These are phyloP conservation scores for Pseudogymnoascus sp. DNA, from an alignment of 2,329 filamentous ascomycete genomes.

Conservation along the genomic window DNA sequence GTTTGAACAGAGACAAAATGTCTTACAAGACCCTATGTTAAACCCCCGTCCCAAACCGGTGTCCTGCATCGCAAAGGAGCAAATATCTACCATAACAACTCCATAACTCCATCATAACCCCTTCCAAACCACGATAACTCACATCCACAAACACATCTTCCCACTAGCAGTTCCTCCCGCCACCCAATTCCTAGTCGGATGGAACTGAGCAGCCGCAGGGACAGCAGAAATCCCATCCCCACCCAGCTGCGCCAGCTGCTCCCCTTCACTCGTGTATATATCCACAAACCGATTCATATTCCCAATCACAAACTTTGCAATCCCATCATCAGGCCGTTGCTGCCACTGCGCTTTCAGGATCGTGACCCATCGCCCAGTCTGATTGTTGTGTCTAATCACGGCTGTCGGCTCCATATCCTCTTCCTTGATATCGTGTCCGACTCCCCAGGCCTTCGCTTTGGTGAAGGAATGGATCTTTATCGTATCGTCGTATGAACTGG, in stretches of 20 bases:
- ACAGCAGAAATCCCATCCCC: slow-evolving; percentile 91
- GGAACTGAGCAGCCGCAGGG: slow-evolving; percentile 84
- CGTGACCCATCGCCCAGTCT: slow-evolving; percentile 90
- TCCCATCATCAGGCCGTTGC: slow-evolving; percentile 62
- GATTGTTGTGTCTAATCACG: slow-evolving; percentile 79
- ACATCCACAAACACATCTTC: slow-evolving; percentile 89
- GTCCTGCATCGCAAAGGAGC: background rate
- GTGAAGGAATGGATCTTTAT: slow-evolving; percentile 85
- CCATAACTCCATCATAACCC: background rate
- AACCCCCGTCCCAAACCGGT: background rate
- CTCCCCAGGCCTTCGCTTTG: slow-evolving; percentile 50
- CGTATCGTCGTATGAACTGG: slow-evolving; percentile 89
- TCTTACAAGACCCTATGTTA: background rate
- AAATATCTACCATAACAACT: background rate
- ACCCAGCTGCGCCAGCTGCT: slow-evolving; percentile 80
- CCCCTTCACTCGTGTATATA: slow-evolving; percentile 72
- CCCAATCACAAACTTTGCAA: slow-evolving; percentile 84
- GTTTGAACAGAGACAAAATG: background rate
- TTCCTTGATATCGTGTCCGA: slow-evolving; percentile 49
- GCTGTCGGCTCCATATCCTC: slow-evolving; percentile 61
- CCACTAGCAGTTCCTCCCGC: slow-evolving; percentile 86
- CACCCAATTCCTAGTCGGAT: slow-evolving; percentile 83
- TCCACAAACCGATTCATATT: slow-evolving; percentile 99
- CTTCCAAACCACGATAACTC: slow-evolving; percentile 16
- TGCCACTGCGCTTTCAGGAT: slow-evolving; percentile 85